Base-by-base conservation (phyloP, 306 rosid species). In the Ziziphus jujuba region DNA sequence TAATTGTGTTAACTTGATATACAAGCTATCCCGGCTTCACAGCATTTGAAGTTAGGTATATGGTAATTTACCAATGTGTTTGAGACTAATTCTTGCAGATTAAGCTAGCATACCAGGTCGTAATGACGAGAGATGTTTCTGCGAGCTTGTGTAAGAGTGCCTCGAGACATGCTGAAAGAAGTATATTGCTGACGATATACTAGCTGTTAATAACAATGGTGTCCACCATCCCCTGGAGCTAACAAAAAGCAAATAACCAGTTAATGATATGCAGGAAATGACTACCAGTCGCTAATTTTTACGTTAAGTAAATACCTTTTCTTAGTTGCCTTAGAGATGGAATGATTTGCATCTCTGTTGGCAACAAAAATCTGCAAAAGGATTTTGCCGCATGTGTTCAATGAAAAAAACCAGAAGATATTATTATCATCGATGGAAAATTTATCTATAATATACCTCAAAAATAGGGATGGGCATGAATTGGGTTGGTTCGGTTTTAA, bases 171-270 rank as follows among this genome's bases (percentile, higher is more conserved):
- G 97, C 36, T 84, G 87, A 53, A 84, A 81, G 65, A 90, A 87
- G 59, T 81, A 87, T 65, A 80, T 92, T 52, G 97, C 91, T 53
- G 91, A 92, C 51, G 90, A 77, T 67, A 87, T 55, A 72, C 86
- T 66, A 53, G 98, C 86, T 25, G 98, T 92, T 44, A 86, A 74
- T 22, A 92, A 71, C 79, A 84, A 38, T 31, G 98, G 98, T 9
- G 96, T 86, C 97, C 98, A 92, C 98, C 98, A 89, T 59, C 98
- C 97, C 71, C 96, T 87, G 38, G 23, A 76, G 50, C 51, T 36
- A 80, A 20, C 60, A 67, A 66, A 47, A 61, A 21, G 59, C 51
- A 28, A 55, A 59, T 61, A 34, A 13, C 47, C 51, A 67, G 55
- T 66, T 25, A 20, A 10, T 58, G 16, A 58, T 10, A 28, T 21